Conservation (phyloP, 371 early-diverging fungal genomes). For the Chytridiales sp. region DNA sequence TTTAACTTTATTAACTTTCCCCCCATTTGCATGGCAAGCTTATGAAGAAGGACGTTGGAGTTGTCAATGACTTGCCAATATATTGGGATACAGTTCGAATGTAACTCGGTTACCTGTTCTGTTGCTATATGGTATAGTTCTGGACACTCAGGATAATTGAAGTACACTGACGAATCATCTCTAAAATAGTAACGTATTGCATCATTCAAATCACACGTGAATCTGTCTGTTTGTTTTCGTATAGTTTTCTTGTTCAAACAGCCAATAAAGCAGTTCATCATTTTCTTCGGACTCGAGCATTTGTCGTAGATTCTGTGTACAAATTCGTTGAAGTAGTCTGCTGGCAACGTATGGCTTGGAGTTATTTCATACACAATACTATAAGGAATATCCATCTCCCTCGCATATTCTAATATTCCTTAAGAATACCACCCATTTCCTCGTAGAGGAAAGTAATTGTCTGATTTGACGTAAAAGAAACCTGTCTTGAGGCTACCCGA, state of each 20-base stretch:
- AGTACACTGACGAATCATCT: no score
- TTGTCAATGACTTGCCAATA: conserved; percentile 14
- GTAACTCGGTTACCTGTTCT: background rate
- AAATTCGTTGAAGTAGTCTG: conserved; percentile 10
- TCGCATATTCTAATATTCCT: background rate
- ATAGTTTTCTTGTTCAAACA: background rate
- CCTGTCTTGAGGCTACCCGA: conserved; percentile 3
- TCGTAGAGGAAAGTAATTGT: conserved; percentile 2
- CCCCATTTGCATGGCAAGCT: background rate
- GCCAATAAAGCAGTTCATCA: conserved; percentile 8
- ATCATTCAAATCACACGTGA: conserved; percentile 10
- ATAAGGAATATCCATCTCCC: background rate
- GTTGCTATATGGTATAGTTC: conserved; percentile 5
- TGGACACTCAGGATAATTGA: no score
- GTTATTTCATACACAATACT: conserved; percentile 13
- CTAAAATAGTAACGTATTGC: conserved; percentile 9
- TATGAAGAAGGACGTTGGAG: background rate
- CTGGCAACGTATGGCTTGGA: conserved; percentile 5
- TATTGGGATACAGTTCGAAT: conserved; percentile 10
- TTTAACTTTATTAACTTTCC: background rate
- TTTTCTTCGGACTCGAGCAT: conserved; percentile 1
- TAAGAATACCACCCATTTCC: conserved; percentile 8
- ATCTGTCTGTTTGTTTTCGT: conserved; percentile 2
- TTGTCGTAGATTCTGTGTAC: conserved; percentile 6
- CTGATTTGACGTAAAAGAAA: background rate